Evolutionary conservation across 2,329 filamentous ascomycete species (phyloP), one percentile per base, ranked within the genome.

Genomic region (Fusarium sp.): DNA sequence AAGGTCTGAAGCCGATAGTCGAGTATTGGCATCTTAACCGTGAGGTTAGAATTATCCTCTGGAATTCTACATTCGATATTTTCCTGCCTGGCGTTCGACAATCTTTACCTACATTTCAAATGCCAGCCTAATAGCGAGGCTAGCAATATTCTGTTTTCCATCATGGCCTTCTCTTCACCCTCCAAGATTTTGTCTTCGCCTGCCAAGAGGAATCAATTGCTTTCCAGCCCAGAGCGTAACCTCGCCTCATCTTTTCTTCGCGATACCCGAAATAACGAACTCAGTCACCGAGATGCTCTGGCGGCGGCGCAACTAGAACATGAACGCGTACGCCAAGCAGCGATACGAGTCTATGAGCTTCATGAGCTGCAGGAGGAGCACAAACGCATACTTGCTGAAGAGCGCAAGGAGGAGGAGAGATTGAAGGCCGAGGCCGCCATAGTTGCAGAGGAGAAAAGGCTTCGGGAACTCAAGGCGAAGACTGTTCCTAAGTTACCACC

Each of bases 281-380:
- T 86, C 51, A 84, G 83, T 58, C 90, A 93, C 75, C 85, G 86
- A 61, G 86, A 89, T 71, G 90, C 91, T 16, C 85, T 95, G 18
- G 87, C 87, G 47, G 86, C 87, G 48, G 90, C 90, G 6, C 88
- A 88, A 50, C 83, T 84, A 16, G 87, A 91, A 74, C 92, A 94
- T 77, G 87, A 92, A 40, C 85, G 87, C 28, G 86, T 95, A 13
- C 85, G 86, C 28, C 80, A 84, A 56, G 79, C 80, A 30, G 86
- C 86, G 10, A 77, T 87, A 37, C 80, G 82, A 18, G 83, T 84
- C 9, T 85, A 82, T 58, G 79, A 85, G 62, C 77, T 85, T 42
- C 81, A 88, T 61, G 80, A 84, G 62, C 73, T 84, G 18, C 77
- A 83, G 54, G 79, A 84, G 66, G 80, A 85, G 66, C 79, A 83